Percentiles rank a stretch among this genome's conserved stretches.
Evolutionary conservation across 371 early-diverging fungal genomes (phyloP).

Genomic region (Mucor plumbeus): DNA sequence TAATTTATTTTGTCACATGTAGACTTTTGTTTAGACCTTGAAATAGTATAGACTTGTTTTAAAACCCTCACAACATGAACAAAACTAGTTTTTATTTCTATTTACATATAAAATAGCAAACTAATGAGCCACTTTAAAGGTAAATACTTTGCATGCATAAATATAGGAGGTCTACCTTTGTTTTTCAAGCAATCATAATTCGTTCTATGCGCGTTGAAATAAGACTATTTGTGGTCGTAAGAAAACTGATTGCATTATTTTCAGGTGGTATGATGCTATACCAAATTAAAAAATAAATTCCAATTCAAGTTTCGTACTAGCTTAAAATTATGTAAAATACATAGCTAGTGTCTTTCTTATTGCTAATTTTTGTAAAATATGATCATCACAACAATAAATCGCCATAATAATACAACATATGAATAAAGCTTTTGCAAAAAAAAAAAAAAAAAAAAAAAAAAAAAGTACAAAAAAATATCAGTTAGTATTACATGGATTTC

Average conservation of each 20-base stretch:
- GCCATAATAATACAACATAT: not conserved
- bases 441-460: no score
- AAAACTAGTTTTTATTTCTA: not conserved
- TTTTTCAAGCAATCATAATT: no score
- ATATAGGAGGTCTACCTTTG: no score
- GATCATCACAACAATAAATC: not conserved
- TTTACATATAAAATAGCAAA: no score
- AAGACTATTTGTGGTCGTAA: no score
- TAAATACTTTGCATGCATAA: no score
- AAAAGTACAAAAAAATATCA: no score
- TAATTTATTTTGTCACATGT: constrained; percentile 6
- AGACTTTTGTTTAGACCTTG: not conserved
- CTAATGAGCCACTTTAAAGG: no score
- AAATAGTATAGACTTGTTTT: not conserved
- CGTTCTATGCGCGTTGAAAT: no score
- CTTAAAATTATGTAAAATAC: not conserved
- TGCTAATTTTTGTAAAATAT: not conserved
- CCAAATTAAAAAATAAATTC: not conserved
- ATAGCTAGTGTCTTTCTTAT: not conserved
- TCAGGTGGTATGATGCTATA: not conserved
- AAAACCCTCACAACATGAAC: not conserved
- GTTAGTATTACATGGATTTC: not conserved
- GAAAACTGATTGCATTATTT: no score
- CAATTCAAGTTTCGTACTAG: not conserved
- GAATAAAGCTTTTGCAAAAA: not conserved